phyloP scores from a whole-genome alignment of 179 eudicot species.

The Vitellaria paradoxa region DNA sequence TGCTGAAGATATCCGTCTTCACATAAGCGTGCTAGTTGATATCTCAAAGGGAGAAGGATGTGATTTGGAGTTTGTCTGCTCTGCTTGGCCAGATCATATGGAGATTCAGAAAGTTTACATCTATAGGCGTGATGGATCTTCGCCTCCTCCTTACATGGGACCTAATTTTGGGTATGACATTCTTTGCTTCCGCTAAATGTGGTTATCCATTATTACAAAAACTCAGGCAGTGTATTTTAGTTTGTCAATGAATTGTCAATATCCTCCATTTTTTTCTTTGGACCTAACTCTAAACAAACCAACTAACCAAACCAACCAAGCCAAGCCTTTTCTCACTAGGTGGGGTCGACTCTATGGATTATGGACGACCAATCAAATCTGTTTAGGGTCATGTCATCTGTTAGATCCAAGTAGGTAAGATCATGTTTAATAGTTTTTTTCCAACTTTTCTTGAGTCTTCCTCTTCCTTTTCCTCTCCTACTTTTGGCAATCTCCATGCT shows the following conservation, averaged over 20 bases:
- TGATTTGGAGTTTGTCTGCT: slow-evolving; percentile 72
- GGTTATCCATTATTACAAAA: background rate
- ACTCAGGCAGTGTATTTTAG: background rate
- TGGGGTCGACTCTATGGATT: too few species aligned
- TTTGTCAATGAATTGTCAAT: background rate
- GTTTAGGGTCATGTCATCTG: too few species aligned
- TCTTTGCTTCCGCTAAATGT: background rate
- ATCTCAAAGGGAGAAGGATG: slow-evolving; percentile 53
- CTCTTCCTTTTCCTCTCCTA: too few species aligned
- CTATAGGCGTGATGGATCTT: slow-evolving; percentile 29
- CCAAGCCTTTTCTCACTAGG: too few species aligned
- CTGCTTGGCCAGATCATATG: slow-evolving; percentile 72
- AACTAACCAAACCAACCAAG: too few species aligned
- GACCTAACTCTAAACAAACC: background rate
- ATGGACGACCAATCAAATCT: too few species aligned
- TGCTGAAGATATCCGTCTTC: slow-evolving; percentile 43
- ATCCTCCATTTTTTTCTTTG: background rate
- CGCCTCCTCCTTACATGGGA: slow-evolving; percentile 52
- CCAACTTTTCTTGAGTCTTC: too few species aligned
- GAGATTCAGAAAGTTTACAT: slow-evolving; percentile 68
- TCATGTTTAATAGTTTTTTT: too few species aligned
- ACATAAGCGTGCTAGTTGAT: slow-evolving; percentile 64
- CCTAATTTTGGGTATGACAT: slow-evolving; percentile 51
- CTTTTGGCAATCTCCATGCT: too few species aligned
- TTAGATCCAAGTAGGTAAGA: too few species aligned